Evolutionary conservation across 1,284 basidiomycete species (phyloP).

Genomic region (Grifola frondosa): DNA sequence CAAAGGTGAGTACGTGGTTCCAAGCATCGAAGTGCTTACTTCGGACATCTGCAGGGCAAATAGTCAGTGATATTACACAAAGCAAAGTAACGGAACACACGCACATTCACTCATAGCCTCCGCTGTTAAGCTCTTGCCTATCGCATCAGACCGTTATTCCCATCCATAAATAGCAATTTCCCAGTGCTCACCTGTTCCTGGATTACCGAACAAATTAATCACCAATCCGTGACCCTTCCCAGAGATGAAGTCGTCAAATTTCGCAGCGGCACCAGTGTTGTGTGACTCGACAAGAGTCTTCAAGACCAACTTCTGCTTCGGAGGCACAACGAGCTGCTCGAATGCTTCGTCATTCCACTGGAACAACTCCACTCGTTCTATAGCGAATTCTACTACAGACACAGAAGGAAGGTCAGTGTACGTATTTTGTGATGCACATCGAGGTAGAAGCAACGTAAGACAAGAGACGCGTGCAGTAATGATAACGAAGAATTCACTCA

Average conservation of each 20-base stretch:
- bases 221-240: constrained; percentile 64
- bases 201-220: constrained; percentile 60
- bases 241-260: constrained; percentile 61
- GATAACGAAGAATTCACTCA: too few relatives aligned
- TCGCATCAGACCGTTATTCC: background rate
- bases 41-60: constrained; percentile 22
- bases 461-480: too few relatives aligned
- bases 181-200: constrained; percentile 42
- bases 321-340: constrained; percentile 55
- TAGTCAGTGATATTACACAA: constrained; percentile 1
- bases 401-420: background rate
- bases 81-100: constrained; percentile 1
- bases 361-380: constrained; percentile 49
- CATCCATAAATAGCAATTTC: too few relatives aligned
- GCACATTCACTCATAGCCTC: constrained; percentile 48
- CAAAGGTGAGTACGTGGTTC: background rate
- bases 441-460: background rate
- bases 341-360: constrained; percentile 61
- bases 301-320: constrained; percentile 51
- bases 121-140: constrained; percentile 49
- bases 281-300: constrained; percentile 59
- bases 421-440: background rate
- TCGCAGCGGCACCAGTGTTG: constrained; percentile 40
- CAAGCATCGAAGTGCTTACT: constrained; percentile 16
- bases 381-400: constrained; percentile 51